Percentiles rank a stretch among this genome's conserved stretches.
phyloP scores from a whole-genome alignment of 2,329 filamentous ascomycete species.

The Gliomastix tumulicola region DNA sequence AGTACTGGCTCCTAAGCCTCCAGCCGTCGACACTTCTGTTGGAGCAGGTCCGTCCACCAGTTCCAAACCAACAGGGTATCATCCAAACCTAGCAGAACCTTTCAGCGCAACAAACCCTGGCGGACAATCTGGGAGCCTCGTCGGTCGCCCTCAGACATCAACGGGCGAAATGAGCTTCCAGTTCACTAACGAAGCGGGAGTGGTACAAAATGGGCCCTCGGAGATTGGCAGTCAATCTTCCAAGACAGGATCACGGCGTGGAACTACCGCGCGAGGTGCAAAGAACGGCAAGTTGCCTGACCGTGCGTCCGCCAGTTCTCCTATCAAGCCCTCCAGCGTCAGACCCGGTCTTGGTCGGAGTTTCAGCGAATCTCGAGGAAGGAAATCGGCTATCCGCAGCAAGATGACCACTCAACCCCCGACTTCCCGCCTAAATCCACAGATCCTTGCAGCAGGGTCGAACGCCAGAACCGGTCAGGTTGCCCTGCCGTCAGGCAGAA shows the following conservation, averaged over 20 bases:
- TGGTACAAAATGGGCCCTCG: neutral
- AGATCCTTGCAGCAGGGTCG: slow-evolving; percentile 17
- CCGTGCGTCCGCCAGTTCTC: slow-evolving; percentile 37
- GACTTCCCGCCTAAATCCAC: slow-evolving; percentile 27
- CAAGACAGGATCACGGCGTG: slow-evolving; percentile 29
- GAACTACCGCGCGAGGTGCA: slow-evolving; percentile 37
- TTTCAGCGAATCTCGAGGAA: slow-evolving; percentile 45
- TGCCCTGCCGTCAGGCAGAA: slow-evolving; percentile 35
- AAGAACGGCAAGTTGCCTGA: slow-evolving; percentile 36
- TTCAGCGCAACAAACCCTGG: slow-evolving; percentile 40
- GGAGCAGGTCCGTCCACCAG: slow-evolving; percentile 10
- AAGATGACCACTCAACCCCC: slow-evolving; percentile 41
- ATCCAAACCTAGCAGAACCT: slow-evolving; percentile 32
- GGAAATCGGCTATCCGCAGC: slow-evolving; percentile 29
- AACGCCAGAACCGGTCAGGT: neutral
- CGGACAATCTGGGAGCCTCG: slow-evolving; percentile 56
- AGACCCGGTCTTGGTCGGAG: slow-evolving; percentile 46
- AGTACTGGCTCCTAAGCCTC: slow-evolving; percentile 42
- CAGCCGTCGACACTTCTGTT: slow-evolving; percentile 20
- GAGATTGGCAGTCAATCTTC: neutral
- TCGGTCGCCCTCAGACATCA: slow-evolving; percentile 43
- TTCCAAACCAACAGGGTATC: slow-evolving; percentile 2
- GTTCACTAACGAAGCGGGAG: neutral
- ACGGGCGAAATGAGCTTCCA: slow-evolving; percentile 31
- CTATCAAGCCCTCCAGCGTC: slow-evolving; percentile 36